Evolutionary conservation across 345 rosid genomes (phyloP), one percentile per base, ranked within the genome.

Genomic region (Cardamine occulta): DNA sequence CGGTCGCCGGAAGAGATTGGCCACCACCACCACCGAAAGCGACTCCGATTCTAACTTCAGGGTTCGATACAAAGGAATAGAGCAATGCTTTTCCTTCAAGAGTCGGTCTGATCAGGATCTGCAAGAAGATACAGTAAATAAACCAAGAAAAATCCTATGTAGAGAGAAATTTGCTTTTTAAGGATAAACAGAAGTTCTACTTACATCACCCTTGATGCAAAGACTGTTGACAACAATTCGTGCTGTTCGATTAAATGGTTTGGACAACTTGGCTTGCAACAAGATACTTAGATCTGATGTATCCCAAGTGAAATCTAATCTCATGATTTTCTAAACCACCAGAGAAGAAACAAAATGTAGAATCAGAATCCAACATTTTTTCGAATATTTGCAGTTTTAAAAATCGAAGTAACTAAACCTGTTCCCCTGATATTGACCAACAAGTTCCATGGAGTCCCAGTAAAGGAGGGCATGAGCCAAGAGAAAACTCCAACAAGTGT

Each of bases 1-100:
- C 99, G 6, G 97, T 94, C 7, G 92, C 96, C 23, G 98, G 98
- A 63, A 91, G 85, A 34, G 95, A 87, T 65, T 95, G 96, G 81
- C 97, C 91, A 76, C 95, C 97, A 18, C 99, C 97, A 80, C 99
- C 90, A 62, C 99, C 99, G 63, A 95, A 95, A 73, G 97, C 97
- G 75, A 95, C 82, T 78, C 97, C 93, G 35, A 92, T 86, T 80
- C 96, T 83, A 37, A 92, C 92, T 66, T 95, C 93, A 23, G 99
- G 99, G 31, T 79, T 78, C 3, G 96, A 85, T 52, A 89, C 80
- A 85, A 95, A 95, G 26, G 97, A 95, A 80, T 90, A 92, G 28
- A 95, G 70, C 73, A 95, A 37, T 65, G 96, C 99, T 82, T 72
- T 89, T 59, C 99, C 99, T 39, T 89, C 91, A 64, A 92, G 80